A percentile compares a stretch with the other conserved stretches of the same genome.
phyloP scores from a whole-genome alignment of 495 filamentous ascomycete genomes.

The Annulohypoxylon bovei region DNA sequence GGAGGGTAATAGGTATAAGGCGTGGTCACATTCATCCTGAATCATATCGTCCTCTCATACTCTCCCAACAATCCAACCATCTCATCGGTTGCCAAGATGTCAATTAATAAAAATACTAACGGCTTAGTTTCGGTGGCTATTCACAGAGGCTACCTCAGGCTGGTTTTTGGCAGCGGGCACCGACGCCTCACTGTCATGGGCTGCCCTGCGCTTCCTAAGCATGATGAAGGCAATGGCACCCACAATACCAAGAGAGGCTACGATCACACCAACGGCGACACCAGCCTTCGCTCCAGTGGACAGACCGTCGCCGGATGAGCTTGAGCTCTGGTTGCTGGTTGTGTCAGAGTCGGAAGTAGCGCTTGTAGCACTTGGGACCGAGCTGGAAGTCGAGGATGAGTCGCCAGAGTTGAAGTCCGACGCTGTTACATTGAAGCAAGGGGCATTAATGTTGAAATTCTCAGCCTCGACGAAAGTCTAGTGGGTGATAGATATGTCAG shows the following conservation, averaged over 20 bases:
- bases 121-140: constrained; percentile 29
- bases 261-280: constrained; percentile 58
- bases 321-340: constrained; percentile 4
- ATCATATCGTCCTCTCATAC: not conserved
- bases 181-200: constrained; percentile 19
- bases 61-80: not conserved
- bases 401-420: constrained; percentile 46
- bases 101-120: not conserved
- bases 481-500: not conserved
- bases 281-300: constrained; percentile 59
- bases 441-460: constrained; percentile 52
- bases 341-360: constrained; percentile 8
- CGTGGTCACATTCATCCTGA: constrained; percentile 7
- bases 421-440: constrained; percentile 62
- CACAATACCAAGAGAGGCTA: constrained; percentile 47
- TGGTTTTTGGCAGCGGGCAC: constrained; percentile 11
- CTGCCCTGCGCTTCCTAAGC: constrained; percentile 32
- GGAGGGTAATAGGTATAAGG: not conserved
- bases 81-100: not conserved
- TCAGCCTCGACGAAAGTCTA: constrained; percentile 54
- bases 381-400: constrained; percentile 32
- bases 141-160: constrained; percentile 40
- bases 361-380: constrained; percentile 17
- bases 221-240: constrained; percentile 38
- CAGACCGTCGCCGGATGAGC: constrained; percentile 42